These are phyloP conservation scores for Vanrija sp. DNA, from an alignment of 1,284 basidiomycete genomes.

Conservation along the genomic window DNA sequence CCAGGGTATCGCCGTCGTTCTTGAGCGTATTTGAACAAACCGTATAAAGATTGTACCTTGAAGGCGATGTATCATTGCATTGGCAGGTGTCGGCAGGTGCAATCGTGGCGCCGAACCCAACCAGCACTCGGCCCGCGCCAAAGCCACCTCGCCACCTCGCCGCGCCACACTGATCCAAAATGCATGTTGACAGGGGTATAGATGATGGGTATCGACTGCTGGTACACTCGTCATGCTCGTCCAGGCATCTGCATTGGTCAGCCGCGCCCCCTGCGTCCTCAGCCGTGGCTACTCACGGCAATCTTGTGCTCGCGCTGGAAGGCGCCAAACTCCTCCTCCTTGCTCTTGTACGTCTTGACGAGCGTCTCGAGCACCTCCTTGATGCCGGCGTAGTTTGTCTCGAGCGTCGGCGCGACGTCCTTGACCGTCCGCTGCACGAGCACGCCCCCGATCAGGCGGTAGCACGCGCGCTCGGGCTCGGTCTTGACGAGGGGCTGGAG, in stretches of 20 bases:
- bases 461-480: conserved; percentile 89
- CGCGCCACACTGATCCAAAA: not conserved
- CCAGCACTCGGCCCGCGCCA: not conserved
- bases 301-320: conserved; percentile 82
- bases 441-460: conserved; percentile 91
- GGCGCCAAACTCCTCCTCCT: conserved; percentile 75
- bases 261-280: not conserved
- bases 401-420: conserved; percentile 85
- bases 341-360: conserved; percentile 77
- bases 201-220: conserved; percentile 9
- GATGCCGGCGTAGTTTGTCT: conserved; percentile 84
- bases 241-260: conserved; percentile 10
- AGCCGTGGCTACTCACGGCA: conserved; percentile 46
- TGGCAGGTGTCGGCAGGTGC: not conserved
- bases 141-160: not conserved
- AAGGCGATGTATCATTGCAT: not conserved
- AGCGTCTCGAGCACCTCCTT: conserved; percentile 70
- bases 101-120: not conserved
- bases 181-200: conserved; percentile 6
- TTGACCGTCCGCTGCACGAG: conserved; percentile 93
- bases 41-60: not conserved
- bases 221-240: conserved; percentile 4
- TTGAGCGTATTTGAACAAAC: conserved; percentile 25
- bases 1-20: conserved; percentile 44
- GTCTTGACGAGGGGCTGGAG: conserved; percentile 63